Evolutionary conservation across 805 yeast species (phyloP).

Genomic region (Saccharomyces eubayanus): DNA sequence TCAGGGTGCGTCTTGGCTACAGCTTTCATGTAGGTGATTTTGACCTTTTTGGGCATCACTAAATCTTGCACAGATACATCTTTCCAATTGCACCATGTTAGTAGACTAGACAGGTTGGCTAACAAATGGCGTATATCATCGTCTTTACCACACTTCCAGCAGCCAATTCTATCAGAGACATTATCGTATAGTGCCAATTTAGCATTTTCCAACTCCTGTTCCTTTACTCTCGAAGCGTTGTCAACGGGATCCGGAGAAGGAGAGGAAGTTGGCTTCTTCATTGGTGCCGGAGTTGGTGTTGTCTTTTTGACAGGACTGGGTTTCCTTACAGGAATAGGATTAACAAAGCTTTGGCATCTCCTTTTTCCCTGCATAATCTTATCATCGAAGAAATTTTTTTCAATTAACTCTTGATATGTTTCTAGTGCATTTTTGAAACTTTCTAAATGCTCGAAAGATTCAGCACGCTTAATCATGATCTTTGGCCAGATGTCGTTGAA

Average conservation of each 20-base stretch:
- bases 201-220: constrained; percentile 46
- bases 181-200: constrained; percentile 54
- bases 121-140: constrained; percentile 73
- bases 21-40: constrained; percentile 78
- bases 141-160: constrained; percentile 71
- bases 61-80: constrained; percentile 62
- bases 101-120: constrained; percentile 54
- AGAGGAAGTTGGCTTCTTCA: not conserved
- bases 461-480: constrained; percentile 64
- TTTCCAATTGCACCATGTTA: constrained; percentile 68
- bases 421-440: constrained; percentile 54
- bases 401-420: constrained; percentile 53
- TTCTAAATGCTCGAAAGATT: constrained; percentile 75
- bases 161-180: constrained; percentile 44
- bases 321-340: constrained; percentile 36
- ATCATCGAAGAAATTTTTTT: constrained; percentile 58
- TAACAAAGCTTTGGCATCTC: constrained; percentile 59
- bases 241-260: not conserved
- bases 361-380: constrained; percentile 71
- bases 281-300: not conserved
- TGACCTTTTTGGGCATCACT: constrained; percentile 84
- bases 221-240: constrained; percentile 16
- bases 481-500: constrained; percentile 64
- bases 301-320: constrained; percentile 4
- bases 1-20: constrained; percentile 87